Base-by-base conservation (phyloP, 768 basidiomycete species). In the Naganishia kalamii region DNA sequence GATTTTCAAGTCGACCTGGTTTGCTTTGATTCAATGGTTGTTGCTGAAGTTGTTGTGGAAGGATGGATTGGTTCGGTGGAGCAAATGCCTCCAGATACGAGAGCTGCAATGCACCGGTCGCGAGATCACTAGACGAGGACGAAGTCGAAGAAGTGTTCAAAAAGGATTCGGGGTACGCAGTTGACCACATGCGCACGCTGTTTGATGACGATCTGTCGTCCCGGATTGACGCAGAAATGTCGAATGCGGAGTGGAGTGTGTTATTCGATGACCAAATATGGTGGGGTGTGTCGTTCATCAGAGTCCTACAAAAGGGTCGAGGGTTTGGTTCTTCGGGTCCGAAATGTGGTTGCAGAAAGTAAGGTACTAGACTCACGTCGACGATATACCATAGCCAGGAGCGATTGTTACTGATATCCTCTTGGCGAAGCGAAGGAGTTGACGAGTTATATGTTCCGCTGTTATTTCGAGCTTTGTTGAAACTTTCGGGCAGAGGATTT, bases 1-100 rank as follows among this genome's bases (percentile, higher is more conserved):
- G 35, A 23, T 57, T 57, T 17, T 57, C 25, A 3, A 57, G 54
- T 57, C 54, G n/a, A 4, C 54, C 54, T 6, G 54, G 54, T 40
- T 41, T 57, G 4, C 3, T 37, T 41, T 11, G 35, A 1, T 25
- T 13, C 48, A 4, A n/a, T 13, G 35, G 37, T 30, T 33, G 30
- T 35, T 52, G 11, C 13, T 8, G 15, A 2, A 33, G 19, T 2
- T 4, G 4, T 2, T 35, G 17, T 17, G 21, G 23, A 11, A 52
- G 32, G 32, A 4, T n/a, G 32, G 17, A n/a, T 8, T n/a, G n/a
- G n/a, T 11, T n/a, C 19, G 43, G 12, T 15, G 8, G 32, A 13
- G 32, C 27, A 50, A 50, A 17, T 27, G 25, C 17, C 17, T 30
- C 49, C 23, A 35, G 32, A 52, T 35, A 11, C 46, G 46, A 47